Evolutionary conservation across 257 asterid species (phyloP), one percentile per base, ranked within the genome.

Genomic region (Solanum ossicruentum): DNA sequence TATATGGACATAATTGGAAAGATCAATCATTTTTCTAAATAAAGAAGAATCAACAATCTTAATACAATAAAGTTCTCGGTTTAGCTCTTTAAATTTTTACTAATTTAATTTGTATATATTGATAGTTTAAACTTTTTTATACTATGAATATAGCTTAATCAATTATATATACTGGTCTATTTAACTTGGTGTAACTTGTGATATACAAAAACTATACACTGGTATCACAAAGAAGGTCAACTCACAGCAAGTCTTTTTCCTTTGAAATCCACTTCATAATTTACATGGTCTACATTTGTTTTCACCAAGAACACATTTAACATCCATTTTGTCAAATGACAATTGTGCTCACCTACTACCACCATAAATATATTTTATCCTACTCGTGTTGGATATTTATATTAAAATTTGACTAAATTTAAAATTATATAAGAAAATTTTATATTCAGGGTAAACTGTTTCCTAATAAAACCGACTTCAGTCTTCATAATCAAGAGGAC

Each of bases 311-410:
- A 16, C 21, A 67, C 75, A 32, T 12, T 13, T 16, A 21, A 77
- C 69, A 71, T 5, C 79, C 57, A 79, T 80, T 81, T 55, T 12
- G 82, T 23, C 72, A 7, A 67, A 67, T 20, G 51, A 36, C 49
- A 67, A 36, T 67, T 67, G 13, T 67, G 75, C 23, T 67, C 4
- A 66, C 23, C 47, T 67, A 32, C 3, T 67, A 32, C 75, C 45
- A 67, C 16, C 78, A 66, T 12, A 65, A 12, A 12, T 66, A 28
- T 17, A 16, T 56, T 54, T 54, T 54, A 15, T 15, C 20, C 23
- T 9, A n/a, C 2, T 4, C 1, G 1, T 1, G 23, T 8, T 20
- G 12, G 0, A 4, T 57, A 8, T 57, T 1, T n/a, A 13, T 0
- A 8, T 60, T 60, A 28, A 11, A 3, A 6, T 60, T 1, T 1